A percentile compares a stretch with the other conserved stretches of the same genome.
These are phyloP conservation scores for Fraxinus excelsior DNA, from an alignment of 257 asterid species.

Conservation along the genomic window DNA sequence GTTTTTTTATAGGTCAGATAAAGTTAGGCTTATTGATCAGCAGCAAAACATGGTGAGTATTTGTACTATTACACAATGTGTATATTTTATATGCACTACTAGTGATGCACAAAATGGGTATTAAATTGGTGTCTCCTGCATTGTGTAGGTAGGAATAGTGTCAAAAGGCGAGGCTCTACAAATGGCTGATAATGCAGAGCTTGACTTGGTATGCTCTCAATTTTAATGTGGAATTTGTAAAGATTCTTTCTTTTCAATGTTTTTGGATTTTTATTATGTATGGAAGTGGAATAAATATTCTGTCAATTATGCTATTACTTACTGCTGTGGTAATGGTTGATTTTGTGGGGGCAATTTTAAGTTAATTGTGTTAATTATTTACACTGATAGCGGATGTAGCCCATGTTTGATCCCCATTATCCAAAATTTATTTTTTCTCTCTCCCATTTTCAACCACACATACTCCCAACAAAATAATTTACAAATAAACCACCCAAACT, in stretches of 20 bases:
- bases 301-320: not conserved
- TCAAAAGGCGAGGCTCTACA: constrained; percentile 74
- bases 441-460: too few species aligned
- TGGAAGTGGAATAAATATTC: not conserved
- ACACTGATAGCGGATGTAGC: not conserved
- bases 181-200: constrained; percentile 92
- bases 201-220: constrained; percentile 79
- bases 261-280: not conserved
- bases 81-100: not conserved
- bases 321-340: not conserved
- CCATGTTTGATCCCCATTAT: too few species aligned
- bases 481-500: too few species aligned
- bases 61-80: too few species aligned
- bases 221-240: not conserved
- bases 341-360: not conserved
- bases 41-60: constrained; percentile 86
- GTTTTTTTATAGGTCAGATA: constrained; percentile 64
- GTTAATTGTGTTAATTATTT: not conserved
- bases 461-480: too few species aligned
- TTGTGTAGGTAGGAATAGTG: constrained; percentile 78
- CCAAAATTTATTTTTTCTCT: too few species aligned
- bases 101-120: constrained; percentile 4
- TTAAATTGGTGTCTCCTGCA: constrained; percentile 25
- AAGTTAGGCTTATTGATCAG: constrained; percentile 84
- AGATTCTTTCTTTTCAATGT: not conserved